A percentile compares a stretch with the other conserved stretches of the same genome.
Evolutionary conservation across 306 rosid species (phyloP).

Genomic region (Senna siamea): DNA sequence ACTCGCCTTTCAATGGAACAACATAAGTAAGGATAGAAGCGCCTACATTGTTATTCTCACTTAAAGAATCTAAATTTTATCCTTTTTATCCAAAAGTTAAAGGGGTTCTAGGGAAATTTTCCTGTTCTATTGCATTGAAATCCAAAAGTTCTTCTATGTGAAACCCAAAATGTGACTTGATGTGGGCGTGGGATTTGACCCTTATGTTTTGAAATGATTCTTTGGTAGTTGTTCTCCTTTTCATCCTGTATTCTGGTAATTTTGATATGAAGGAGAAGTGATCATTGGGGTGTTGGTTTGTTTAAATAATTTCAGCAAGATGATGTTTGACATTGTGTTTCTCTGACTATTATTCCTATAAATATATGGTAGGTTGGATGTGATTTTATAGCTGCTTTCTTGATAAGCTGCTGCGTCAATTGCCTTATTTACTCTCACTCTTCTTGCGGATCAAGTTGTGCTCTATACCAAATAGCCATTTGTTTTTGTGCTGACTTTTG

Average conservation of each 20-base stretch:
- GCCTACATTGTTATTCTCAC: not conserved
- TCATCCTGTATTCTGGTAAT: not conserved
- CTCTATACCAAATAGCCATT: slow-evolving; percentile 9
- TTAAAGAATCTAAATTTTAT: not conserved
- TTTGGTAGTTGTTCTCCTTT: not conserved
- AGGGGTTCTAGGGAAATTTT: not conserved
- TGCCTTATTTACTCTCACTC: not conserved
- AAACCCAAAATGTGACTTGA: not conserved
- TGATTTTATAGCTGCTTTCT: not conserved
- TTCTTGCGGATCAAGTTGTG: slow-evolving; percentile 20
- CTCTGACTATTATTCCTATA: not conserved
- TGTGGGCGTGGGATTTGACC: not conserved
- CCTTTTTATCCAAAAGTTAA: not conserved
- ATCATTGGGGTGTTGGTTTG: not conserved
- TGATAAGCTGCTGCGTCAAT: not conserved
- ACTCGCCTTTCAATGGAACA: not conserved
- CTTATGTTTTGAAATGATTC: not conserved
- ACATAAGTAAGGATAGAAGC: not conserved
- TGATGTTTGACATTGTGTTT: not conserved
- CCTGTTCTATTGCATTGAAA: not conserved
- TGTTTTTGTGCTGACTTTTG: slow-evolving; percentile 39
- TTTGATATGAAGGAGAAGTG: not conserved
- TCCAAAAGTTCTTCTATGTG: not conserved
- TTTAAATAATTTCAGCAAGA: not conserved
- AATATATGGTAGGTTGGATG: not conserved